Conservation (phyloP, 768 basidiomycete genomes). For the Auriscalpium vulgare region DNA sequence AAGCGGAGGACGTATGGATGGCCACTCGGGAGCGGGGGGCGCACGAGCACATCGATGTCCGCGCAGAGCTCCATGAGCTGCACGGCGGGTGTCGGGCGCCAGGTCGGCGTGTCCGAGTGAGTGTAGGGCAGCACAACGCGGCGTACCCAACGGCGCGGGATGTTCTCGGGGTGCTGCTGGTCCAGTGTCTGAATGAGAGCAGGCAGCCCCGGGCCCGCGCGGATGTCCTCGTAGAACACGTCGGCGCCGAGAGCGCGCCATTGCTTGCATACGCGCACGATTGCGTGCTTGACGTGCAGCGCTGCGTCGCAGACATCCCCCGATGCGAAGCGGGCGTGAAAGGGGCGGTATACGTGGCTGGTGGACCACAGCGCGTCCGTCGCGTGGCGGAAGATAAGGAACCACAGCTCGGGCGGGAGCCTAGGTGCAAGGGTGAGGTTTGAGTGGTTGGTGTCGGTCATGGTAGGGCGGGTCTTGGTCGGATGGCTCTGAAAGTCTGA, state of each 20-base stretch:
- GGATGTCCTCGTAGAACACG: conserved; percentile 14
- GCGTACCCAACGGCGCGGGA: conserved; percentile 2
- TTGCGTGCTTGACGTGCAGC: conserved; percentile 2
- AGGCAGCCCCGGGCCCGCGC: conserved; percentile 3
- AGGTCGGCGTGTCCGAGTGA: conserved; percentile 2
- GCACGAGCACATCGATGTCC: conserved; percentile 12
- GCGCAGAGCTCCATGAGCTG: conserved; percentile 5
- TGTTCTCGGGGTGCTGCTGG: neutral
- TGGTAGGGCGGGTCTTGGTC: neutral
- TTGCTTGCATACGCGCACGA: conserved; percentile 9
- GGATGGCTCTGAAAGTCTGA: neutral
- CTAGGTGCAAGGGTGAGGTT: neutral
- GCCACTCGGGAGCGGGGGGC: neutral
- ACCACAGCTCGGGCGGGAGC: conserved; percentile 13
- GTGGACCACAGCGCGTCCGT: neutral
- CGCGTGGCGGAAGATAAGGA: conserved; percentile 11
- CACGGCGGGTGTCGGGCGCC: conserved; percentile 1
- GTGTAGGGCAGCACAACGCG: conserved; percentile 12
- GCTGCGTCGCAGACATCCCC: neutral
- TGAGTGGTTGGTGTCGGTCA: no score
- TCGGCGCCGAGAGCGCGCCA: conserved; percentile 6
- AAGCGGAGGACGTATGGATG: neutral
- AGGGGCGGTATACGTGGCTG: neutral
- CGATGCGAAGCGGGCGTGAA: neutral
- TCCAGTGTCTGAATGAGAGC: conserved; percentile 1